Base-by-base conservation (phyloP, 1,139 yeast genomes). In the Debaryomycetaceae sp. region DNA sequence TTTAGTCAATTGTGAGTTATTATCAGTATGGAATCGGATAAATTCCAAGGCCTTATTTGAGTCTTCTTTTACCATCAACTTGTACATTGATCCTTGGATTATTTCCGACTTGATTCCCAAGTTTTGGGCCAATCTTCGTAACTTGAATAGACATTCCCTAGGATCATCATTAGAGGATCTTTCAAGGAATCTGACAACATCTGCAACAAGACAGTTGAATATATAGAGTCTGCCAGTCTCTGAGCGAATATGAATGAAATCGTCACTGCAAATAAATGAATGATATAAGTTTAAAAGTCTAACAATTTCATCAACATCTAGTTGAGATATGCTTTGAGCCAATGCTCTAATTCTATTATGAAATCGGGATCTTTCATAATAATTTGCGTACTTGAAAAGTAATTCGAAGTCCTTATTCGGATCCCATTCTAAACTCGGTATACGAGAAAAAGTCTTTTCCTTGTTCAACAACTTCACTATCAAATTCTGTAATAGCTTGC, bases 301-400 rank as follows among this genome's bases (percentile, higher is more conserved):
- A 1, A 59, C 50, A 1, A 52, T 40, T 17, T 52, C 46, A 1
- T 44, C 41, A 1, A 56, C 41, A 3, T 50, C 46, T 7, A 62
- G 41, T n/a, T 53, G 43, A 1, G 72, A 60, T 6, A 67, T 33
- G n/a, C 61, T 45, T 42, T 66, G 70, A 1, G 60, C 65, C 17
- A 64, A 37, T 4, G 65, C 54, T 31, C 69, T 45, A 5, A 67
- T 39, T 2, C 56, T 42, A 38, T 58, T 56, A 44, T 59, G 67
- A 37, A 63, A 59, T 22, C 47, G 48, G 3, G 53, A 55, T 30
- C 45, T 55, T 33, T 61, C 57, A 0, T 32, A 33, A 17, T 39
- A 17, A 3, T 48, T 46, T 14, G 55, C 46, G 18, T 43, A 35
- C 14, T 35, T 15, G 29, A 49, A 45, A 16, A 53, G 38, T 24